Evolutionary conservation across 2,329 filamentous ascomycete species (phyloP).

Genomic region (Aspergillus sp.): DNA sequence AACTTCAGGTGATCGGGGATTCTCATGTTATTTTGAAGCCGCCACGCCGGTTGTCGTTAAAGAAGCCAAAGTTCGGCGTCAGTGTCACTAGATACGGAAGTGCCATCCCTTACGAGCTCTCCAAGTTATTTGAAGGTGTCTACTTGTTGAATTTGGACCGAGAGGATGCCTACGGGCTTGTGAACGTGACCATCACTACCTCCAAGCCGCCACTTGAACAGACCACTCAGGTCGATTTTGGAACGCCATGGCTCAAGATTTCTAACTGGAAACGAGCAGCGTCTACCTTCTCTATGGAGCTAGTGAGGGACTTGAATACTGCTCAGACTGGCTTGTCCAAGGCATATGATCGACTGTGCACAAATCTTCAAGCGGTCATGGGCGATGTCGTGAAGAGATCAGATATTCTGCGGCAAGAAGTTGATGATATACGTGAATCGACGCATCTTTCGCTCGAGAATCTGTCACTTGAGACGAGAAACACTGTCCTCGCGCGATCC

Average conservation of each 20-base stretch:
- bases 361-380: conserved; percentile 32
- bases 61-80: conserved; percentile 45
- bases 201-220: conserved; percentile 30
- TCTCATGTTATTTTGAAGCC: conserved; percentile 48
- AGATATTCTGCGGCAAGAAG: conserved; percentile 26
- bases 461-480: conserved; percentile 14
- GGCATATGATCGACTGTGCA: conserved; percentile 31
- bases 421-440: conserved; percentile 20
- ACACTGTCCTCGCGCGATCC: conserved; percentile 24
- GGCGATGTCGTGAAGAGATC: conserved; percentile 31
- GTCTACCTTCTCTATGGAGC: conserved; percentile 26
- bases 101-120: conserved; percentile 39
- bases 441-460: conserved; percentile 8
- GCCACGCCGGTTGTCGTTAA: conserved; percentile 37
- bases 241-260: conserved; percentile 42
- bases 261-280: conserved; percentile 40
- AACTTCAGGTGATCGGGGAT: conserved; percentile 49
- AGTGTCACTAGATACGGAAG: conserved; percentile 40
- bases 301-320: conserved; percentile 30
- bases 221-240: conserved; percentile 36
- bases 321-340: conserved; percentile 34
- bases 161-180: conserved; percentile 42
- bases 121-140: conserved; percentile 47
- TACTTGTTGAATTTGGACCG: conserved; percentile 47
- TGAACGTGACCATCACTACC: conserved; percentile 44